phyloP scores from a whole-genome alignment of 2,329 filamentous ascomycete species.

The Ophiostoma triangulosporum region DNA sequence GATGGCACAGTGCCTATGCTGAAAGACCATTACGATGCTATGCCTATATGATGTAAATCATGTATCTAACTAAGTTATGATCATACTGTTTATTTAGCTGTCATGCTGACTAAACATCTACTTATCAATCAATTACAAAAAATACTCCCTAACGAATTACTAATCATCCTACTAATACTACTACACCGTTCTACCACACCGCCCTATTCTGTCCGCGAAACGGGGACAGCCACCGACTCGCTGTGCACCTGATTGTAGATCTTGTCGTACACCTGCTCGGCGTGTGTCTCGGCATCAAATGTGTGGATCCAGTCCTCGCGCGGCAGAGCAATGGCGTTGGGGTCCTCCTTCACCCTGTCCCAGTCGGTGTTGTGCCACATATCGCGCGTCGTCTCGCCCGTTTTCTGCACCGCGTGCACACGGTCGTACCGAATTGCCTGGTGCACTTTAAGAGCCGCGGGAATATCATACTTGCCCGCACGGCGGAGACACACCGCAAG shows the following conservation, averaged over 20 bases:
- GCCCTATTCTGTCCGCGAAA: too few relatives aligned
- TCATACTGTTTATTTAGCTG: not conserved
- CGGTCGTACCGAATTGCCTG: conserved; percentile 29
- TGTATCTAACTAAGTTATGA: too few relatives aligned
- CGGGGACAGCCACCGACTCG: not conserved
- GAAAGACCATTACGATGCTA: conserved; percentile 1
- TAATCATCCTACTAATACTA: too few relatives aligned
- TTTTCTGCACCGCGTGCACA: conserved; percentile 34
- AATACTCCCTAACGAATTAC: too few relatives aligned
- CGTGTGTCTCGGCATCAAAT: conserved; percentile 32
- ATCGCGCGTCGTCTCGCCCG: conserved; percentile 35
- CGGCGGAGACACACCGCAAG: conserved; percentile 30
- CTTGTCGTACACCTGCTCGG: conserved; percentile 26
- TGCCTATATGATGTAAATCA: not conserved
- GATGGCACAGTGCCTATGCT: conserved; percentile 9
- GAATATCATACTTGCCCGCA: conserved; percentile 24
- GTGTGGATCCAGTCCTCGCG: conserved; percentile 36
- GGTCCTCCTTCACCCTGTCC: conserved; percentile 33
- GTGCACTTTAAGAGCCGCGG: conserved; percentile 28
- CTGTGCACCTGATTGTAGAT: conserved; percentile 18
- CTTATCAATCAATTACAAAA: not conserved
- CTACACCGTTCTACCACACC: too few relatives aligned
- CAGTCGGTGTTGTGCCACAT: conserved; percentile 43
- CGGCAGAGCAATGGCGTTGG: conserved; percentile 32
- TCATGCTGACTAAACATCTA: not conserved